Conservation (phyloP, 1,284 basidiomycete genomes). For the Puccinia hordei region DNA sequence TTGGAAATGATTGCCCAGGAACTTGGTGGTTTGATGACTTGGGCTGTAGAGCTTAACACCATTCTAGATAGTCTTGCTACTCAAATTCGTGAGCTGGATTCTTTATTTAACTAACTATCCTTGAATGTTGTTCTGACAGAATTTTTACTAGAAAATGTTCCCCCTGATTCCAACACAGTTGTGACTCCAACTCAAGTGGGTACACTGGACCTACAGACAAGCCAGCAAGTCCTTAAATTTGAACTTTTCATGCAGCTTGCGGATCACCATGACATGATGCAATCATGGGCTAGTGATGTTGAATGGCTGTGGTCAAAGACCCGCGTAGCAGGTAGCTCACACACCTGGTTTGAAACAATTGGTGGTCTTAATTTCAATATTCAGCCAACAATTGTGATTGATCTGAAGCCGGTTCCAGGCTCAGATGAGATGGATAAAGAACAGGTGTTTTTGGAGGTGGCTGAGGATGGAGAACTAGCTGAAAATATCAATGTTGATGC, state of each 20-base stretch:
- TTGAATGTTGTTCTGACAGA: background rate
- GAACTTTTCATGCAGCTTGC: background rate
- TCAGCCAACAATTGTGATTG: background rate
- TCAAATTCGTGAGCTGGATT: background rate
- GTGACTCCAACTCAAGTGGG: background rate
- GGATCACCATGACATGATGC: constrained; percentile 14
- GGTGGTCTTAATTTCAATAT: background rate
- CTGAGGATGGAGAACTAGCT: background rate
- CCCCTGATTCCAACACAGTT: background rate
- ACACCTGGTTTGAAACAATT: background rate
- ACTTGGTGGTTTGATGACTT: background rate
- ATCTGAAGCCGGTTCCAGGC: background rate
- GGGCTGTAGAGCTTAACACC: background rate
- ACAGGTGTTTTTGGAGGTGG: background rate
- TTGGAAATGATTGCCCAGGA: background rate
- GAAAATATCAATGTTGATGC: background rate
- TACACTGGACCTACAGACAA: background rate
- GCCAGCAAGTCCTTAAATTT: background rate
- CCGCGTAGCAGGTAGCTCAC: background rate
- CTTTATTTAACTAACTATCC: background rate
- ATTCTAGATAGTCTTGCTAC: background rate
- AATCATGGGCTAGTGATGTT: background rate
- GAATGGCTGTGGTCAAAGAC: constrained; percentile 5
- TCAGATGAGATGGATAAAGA: background rate
- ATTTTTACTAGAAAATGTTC: background rate